Evolutionary conservation across 192 early-diverging fungal species (phyloP), one percentile per base, ranked within the genome.

Genomic region (Coemansia sp.): DNA sequence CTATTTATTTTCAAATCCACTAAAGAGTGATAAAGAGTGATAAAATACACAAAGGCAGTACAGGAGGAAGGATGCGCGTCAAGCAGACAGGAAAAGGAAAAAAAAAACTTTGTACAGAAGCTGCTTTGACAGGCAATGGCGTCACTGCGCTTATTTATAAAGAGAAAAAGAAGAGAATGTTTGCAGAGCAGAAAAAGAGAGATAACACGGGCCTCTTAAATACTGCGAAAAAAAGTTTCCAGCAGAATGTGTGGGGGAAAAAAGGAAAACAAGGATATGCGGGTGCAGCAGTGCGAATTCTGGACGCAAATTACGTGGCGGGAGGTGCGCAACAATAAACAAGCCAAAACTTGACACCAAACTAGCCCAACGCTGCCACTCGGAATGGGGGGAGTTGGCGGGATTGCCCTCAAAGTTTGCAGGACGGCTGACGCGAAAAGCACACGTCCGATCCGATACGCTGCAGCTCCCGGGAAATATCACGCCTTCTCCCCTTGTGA

Each of bases 11-110:
- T 26, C 23, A 26, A 26, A 26, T 26, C 23, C 23, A 26, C 23
- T 26, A 26, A 26, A 21, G 43, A 20, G 43, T 26, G 43, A 45
- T 17, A 48, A 23, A 31, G 3, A 30, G 15, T 16, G 17, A 34
- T 62, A 63, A 23, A 63, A 34, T 63, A 63, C 53, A 56, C 11
- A 56, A 53, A 44, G 45, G 40, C 36, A 46, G 17, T 44, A 44
- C 40, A 48, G 32, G 11, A 42, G 46, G 10, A 30, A 18, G 11
- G 15, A 15, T 17, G 36, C 21, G 44, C 18, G 60, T 34, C 43
- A 47, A 48, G 44, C 60, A 53, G 51, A 26, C 40, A 34, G 14
- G 45, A 9, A 21, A 45, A 45, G 40, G 23, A 1, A 26, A 26
- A 26, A 26, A 26, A 31, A 30, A 26, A 28, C 11, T 43, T 41